Evolutionary conservation across 371 early-diverging fungal species (phyloP).

Genomic region (Apophysomyces elegans): DNA sequence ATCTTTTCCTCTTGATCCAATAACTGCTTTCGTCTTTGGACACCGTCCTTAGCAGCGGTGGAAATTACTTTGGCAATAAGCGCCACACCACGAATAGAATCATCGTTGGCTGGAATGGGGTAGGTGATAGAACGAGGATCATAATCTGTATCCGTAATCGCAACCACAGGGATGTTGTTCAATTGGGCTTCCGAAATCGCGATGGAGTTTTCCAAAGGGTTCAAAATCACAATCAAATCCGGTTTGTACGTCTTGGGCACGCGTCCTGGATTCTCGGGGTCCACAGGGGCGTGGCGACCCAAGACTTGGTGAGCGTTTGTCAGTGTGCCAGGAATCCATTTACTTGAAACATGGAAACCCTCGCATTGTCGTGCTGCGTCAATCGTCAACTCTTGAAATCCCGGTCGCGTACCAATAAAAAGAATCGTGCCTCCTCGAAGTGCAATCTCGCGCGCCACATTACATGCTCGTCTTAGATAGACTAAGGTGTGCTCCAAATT

Average conservation of each 20-base stretch:
- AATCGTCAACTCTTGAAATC: conserved; percentile 67
- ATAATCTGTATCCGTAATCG: conserved; percentile 91
- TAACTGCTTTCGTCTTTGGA: conserved; percentile 45
- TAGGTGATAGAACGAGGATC: conserved; percentile 90
- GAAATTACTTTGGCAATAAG: conserved; percentile 86
- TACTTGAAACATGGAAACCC: conserved; percentile 79
- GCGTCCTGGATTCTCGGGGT: conserved; percentile 58
- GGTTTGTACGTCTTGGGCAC: conserved; percentile 75
- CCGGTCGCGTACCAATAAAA: conserved; percentile 87
- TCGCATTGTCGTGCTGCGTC: conserved; percentile 82
- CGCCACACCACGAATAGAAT: conserved; percentile 80
- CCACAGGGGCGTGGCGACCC: conserved; percentile 62
- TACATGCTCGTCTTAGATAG: conserved; percentile 84
- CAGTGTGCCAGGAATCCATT: conserved; percentile 92
- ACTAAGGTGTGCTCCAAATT: conserved; percentile 93
- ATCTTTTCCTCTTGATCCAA: conserved; percentile 41
- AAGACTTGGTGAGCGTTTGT: conserved; percentile 86
- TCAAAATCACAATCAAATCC: conserved; percentile 87
- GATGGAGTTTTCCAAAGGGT: conserved; percentile 80
- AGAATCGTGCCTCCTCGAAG: conserved; percentile 83
- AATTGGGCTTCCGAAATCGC: conserved; percentile 85
- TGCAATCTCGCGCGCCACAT: conserved; percentile 77
- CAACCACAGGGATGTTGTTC: conserved; percentile 88
- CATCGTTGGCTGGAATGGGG: conserved; percentile 98
- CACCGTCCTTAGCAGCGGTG: conserved; percentile 77